Base-by-base conservation (phyloP, 306 rosid genomes). In the Vigna unguiculata region DNA sequence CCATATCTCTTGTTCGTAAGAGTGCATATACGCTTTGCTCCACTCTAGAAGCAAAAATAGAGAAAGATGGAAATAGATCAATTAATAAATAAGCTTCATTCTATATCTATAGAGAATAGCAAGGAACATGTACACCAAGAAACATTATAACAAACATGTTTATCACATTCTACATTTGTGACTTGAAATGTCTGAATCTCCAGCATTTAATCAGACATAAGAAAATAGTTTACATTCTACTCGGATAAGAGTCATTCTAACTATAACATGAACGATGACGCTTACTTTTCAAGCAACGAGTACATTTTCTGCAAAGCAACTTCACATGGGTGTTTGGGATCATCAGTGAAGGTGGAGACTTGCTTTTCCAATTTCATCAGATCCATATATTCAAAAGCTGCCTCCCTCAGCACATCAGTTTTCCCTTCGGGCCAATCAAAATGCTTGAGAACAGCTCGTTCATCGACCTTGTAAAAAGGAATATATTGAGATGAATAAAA, bases 401-500 rank as follows among this genome's bases (percentile, higher is more conserved):
- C 96, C 84, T 93, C 98, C 85, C 98, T 93, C 67, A 93, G 69
- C 67, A 96, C 94, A 81, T 93, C 98, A 25, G 91, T 92, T 82
- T 93, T 90, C 71, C 93, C 96, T 84, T 93, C 98, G 25, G 98
- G 98, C 98, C 98, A 93, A 84, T 90, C 98, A 41, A 93, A 93
- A 85, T 93, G 98, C 88, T 93, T 93, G 79, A 93, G 93, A 62
- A 93, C 96, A 22, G 98, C 96, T 85, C 91, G 85, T 72, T 93
- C 96, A 76, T 93, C 96, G 76, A 90, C 94, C 98, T 93, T 75
- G 32, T 49, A 55, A 49, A 63, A 52, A 34, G 32, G 41, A 53
- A 81, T 74, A 54, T 47, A 66, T 60, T 59, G 79, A 55, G 77
- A 71, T 25, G 59, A 45, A 78, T 71, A 20, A 69, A 57, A 69